A percentile compares a stretch with the other conserved stretches of the same genome.
phyloP scores from a whole-genome alignment of 2,329 filamentous ascomycete species.

The Stylonectria norvegica region DNA sequence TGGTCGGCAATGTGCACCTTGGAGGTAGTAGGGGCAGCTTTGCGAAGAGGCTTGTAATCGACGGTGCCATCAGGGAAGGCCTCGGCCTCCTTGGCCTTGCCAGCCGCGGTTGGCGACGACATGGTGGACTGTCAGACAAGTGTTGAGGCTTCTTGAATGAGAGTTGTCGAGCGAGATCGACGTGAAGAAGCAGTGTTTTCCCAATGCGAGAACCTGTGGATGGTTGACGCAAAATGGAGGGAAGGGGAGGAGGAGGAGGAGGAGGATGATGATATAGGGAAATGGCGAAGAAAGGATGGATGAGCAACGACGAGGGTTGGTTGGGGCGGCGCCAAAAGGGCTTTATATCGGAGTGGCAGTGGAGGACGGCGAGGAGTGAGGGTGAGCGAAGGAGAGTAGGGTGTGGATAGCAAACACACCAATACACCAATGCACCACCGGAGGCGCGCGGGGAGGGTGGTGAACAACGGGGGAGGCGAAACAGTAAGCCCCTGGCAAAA shows the following conservation, averaged over 20 bases:
- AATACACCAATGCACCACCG: too few relatives aligned
- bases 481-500: too few relatives aligned
- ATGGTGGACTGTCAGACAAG: constrained; percentile 17
- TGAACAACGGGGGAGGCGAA: too few relatives aligned
- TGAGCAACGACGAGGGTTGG: too few relatives aligned
- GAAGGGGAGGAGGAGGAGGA: constrained; percentile 1
- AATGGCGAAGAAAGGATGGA: constrained; percentile 13
- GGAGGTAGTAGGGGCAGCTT: constrained; percentile 40
- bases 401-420: too few relatives aligned
- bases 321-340: constrained; percentile 25
- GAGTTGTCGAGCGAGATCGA: background rate
- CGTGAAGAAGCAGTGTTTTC: constrained; percentile 10
- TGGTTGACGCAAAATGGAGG: constrained; percentile 1
- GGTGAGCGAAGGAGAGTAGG: constrained; percentile 15
- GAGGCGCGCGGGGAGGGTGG: too few relatives aligned
- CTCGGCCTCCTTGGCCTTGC: constrained; percentile 36
- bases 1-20: constrained; percentile 85
- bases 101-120: constrained; percentile 40
- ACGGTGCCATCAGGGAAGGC: constrained; percentile 52
- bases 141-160: background rate
- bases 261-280: background rate
- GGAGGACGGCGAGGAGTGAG: constrained; percentile 13
- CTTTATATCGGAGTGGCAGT: constrained; percentile 30
- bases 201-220: constrained; percentile 18
- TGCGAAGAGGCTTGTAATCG: constrained; percentile 52